Evolutionary conservation across 2,329 filamentous ascomycete species (phyloP).

Genomic region (Xylaria sp.): DNA sequence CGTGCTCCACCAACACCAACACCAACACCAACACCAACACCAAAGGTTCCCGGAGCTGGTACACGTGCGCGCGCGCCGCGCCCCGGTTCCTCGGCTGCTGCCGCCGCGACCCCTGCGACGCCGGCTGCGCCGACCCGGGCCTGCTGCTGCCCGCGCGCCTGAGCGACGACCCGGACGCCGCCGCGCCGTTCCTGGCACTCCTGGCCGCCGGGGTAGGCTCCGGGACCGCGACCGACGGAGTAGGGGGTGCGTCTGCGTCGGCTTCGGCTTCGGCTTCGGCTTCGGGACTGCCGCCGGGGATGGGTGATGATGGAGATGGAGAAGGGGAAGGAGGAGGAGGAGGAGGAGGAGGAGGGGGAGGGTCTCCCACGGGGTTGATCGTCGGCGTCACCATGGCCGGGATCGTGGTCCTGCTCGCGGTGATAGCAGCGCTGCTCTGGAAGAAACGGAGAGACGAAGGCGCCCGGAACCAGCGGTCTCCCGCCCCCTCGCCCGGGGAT

Average conservation of each 20-base stretch:
- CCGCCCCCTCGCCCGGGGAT: too few relatives aligned
- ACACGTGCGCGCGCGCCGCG: constrained; percentile 35
- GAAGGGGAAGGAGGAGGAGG: not conserved
- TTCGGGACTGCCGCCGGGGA: not conserved
- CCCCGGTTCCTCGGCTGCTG: constrained; percentile 44
- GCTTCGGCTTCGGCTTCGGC: not conserved
- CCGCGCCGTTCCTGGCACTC: constrained; percentile 20
- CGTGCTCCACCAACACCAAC: constrained; percentile 37
- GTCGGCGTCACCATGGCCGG: constrained; percentile 23
- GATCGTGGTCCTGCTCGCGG: constrained; percentile 18
- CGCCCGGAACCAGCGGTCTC: too few relatives aligned
- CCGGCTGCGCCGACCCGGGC: constrained; percentile 35
- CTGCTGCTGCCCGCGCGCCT: constrained; percentile 33
- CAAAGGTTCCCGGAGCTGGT: constrained; percentile 42
- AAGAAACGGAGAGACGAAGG: constrained; percentile 5
- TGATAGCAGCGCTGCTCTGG: constrained; percentile 19
- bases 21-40: constrained; percentile 27
- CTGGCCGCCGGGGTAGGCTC: not conserved
- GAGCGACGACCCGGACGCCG: constrained; percentile 21
- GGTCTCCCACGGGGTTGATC: constrained; percentile 14
- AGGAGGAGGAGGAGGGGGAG: not conserved
- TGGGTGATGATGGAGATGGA: not conserved
- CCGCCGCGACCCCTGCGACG: constrained; percentile 38
- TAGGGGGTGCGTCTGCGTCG: too few relatives aligned
- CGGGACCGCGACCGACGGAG: not conserved